Base-by-base conservation (phyloP, 169 alveolate species). In the Cryptosporidium tyzzeri region DNA sequence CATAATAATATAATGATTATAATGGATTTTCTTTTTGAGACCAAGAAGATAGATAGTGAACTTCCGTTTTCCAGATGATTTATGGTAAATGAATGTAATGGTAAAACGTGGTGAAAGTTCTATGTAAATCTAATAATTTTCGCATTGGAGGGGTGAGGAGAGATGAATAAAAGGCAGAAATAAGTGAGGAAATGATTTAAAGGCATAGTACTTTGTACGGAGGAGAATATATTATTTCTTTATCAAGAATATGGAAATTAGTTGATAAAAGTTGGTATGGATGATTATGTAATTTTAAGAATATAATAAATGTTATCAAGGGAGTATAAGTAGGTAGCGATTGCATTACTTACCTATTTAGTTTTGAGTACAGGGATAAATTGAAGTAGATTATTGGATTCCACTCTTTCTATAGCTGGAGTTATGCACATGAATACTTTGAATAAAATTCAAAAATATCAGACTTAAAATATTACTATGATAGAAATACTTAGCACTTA, bases 91-190 rank as follows among this genome's bases (percentile, higher is more conserved):
- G 67, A 26, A 55, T 55, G 21, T 26, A 16, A 48, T n/a, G 18
- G 67, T 41, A 2, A 21, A 55, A 55, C 67, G 67, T 55, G 67
- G 67, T 55, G 67, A 55, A 55, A 55, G 67, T 26, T 55, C 67
- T 55, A 16, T 55, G 0, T 16, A 48, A 0, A 3, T n/a, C 23
- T 48, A 48, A 14, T 48, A 48, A 14, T 48, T 48, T 48, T 48
- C 8, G 21, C 21, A 48, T n/a, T 12, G 21, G 21, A 16, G 23
- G 5, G 21, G 3, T 14, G 7, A 14, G 21, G 21, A 48, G 21
- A 48, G 44, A 7, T 37, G 14, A 45, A 45, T 45, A 6, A 5
- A 5, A 6, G 45, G 35, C 35, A 39, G 45, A 39, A 39, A 39
- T 8, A 39, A 39, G 10, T 5, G 45, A 8, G 8, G 26, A 26